Percentiles rank a stretch among this genome's conserved stretches.
These are phyloP conservation scores for Nicotiana paniculata DNA, from an alignment of 257 asterid genomes.

Conservation along the genomic window DNA sequence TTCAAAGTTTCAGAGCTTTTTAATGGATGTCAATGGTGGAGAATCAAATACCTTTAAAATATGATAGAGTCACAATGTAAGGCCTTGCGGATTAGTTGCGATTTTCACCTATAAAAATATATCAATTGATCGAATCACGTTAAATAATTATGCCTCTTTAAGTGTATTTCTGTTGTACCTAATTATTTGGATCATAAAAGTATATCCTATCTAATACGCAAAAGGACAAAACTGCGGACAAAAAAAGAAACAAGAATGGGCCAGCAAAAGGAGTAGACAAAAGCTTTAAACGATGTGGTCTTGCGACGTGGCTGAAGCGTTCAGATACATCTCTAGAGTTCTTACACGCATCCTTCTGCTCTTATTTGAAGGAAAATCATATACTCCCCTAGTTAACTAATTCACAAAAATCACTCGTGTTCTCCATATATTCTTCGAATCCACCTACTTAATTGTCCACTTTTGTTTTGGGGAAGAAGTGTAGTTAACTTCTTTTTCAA, in stretches of 20 bases:
- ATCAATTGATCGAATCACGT: too few species aligned
- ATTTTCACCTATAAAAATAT: too few species aligned
- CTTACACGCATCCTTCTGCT: not conserved
- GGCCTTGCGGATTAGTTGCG: constrained; percentile 12
- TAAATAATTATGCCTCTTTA: too few species aligned
- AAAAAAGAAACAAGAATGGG: not conserved
- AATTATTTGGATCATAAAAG: too few species aligned
- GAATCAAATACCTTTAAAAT: not conserved
- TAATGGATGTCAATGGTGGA: too few species aligned
- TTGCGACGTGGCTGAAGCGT: not conserved
- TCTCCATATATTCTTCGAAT: not conserved
- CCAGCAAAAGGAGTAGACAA: not conserved
- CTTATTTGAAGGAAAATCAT: not conserved
- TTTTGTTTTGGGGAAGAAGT: too few species aligned
- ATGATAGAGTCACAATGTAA: constrained; percentile 26
- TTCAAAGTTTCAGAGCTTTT: too few species aligned
- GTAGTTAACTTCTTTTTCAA: not conserved
- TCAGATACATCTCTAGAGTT: not conserved
- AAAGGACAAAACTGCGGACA: not conserved
- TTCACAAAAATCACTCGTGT: too few species aligned
- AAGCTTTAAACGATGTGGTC: not conserved
- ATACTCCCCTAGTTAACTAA: not conserved
- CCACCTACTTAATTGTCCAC: not conserved
- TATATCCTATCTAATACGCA: not conserved
- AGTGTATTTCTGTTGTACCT: too few species aligned